Base-by-base conservation (phyloP, 2,329 filamentous ascomycete genomes). In the Exophiala oligosperma region DNA sequence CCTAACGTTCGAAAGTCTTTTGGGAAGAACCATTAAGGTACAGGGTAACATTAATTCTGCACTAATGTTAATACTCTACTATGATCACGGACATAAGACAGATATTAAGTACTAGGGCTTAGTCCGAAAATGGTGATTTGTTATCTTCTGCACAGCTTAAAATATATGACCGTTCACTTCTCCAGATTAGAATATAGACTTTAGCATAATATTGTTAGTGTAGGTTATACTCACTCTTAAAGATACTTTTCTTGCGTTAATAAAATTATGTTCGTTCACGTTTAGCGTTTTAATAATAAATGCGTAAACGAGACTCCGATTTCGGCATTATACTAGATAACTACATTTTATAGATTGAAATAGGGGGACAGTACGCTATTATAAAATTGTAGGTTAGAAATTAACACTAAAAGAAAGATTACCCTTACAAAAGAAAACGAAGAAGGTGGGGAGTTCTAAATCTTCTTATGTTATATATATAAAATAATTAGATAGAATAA, bases 231-330 rank as follows among this genome's bases (percentile, higher is more conserved):
- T n/a, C 43, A 24, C 43, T 46, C 43, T 46, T 46, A 12, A 46
- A 46, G 43, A 46, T n/a, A 12, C 43, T 46, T 46, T 46, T 46
- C 23, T 46, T 46, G 21, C 43, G 43, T 46, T n/a, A n/a, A 46
- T 46, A 46, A 12, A 46, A 46, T 46, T n/a, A n/a, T 46, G 43
- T 46, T 46, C 43, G 43, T 46, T 46, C 43, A 17, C 43, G 43
- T 46, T 24, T 46, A 7, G 43, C 43, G 21, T 46, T 46, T 46
- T 46, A n/a, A 46, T n/a, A n/a, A 23, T 46, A n/a, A 46, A 46
- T 17, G 21, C 14, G 14, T 24, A 46, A 46, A 7, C 43, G 14
- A 46, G 43, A 46, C 43, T 46, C 43, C 21, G 21, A 46, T 46
- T 46, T n/a, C 14, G 43, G 21, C 43, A 24, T 5, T 24, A 46